phyloP scores from a whole-genome alignment of 148 eudicot genomes.

The Suaeda aralocaspica region DNA sequence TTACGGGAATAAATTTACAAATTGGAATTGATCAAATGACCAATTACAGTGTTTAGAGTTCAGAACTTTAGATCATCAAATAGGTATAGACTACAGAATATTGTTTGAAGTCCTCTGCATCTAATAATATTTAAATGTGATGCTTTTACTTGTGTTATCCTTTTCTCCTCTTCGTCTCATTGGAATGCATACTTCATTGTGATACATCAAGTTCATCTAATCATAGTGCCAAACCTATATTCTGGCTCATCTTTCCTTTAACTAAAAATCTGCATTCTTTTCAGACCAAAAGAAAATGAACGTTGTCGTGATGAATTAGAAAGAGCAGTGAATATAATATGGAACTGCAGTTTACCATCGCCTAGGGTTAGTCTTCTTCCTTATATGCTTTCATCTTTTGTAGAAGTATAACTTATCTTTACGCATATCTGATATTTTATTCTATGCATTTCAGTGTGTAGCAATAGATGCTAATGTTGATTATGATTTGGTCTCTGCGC shows the following conservation, averaged over 20 bases:
- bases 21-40: no score
- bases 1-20: no score
- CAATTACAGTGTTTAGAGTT: no score
- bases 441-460: slow-evolving; percentile 58
- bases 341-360: slow-evolving; percentile 97
- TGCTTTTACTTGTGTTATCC: neutral
- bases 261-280: slow-evolving; percentile 22
- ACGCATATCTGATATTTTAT: slow-evolving; percentile 6
- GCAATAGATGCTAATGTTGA: slow-evolving; percentile 86
- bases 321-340: slow-evolving; percentile 85
- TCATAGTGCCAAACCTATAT: neutral
- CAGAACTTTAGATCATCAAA: no score
- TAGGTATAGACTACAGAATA: neutral
- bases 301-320: slow-evolving; percentile 74
- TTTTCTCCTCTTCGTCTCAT: neutral
- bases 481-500: slow-evolving; percentile 68
- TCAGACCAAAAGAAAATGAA: slow-evolving; percentile 89
- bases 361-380: slow-evolving; percentile 61
- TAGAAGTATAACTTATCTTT: neutral
- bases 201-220: neutral
- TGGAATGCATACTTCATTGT: neutral
- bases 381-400: slow-evolving; percentile 11
- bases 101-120: neutral
- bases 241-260: neutral
- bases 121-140: neutral